Evolutionary conservation across 2,329 filamentous ascomycete genomes (phyloP), one percentile per base, ranked within the genome.

Genomic region (Hymenoscyphus albidus): DNA sequence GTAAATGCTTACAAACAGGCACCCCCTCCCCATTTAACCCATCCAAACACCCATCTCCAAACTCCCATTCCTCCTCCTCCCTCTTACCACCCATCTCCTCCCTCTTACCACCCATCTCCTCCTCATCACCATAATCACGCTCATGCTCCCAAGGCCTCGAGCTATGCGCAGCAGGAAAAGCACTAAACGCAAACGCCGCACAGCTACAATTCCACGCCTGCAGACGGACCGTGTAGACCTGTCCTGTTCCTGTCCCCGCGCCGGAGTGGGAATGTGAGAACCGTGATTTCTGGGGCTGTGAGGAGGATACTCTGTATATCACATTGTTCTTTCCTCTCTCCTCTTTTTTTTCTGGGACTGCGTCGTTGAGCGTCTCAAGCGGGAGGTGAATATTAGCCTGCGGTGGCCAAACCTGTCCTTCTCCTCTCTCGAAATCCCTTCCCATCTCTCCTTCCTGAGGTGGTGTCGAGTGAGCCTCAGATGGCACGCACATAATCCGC

Each of bases 181-280:
- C 85, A 22, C 88, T 81, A 67, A 96, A 88, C 0, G 89, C 83
- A 76, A 98, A 98, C 1, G 87, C 88, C 3, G 93, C 89, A 79
- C 95, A 99, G 0, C 87, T 91, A 77, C 95, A 99, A 76, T 90
- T 93, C 95, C 95, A 98, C 1, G 89, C 86, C 0, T 76, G 71
- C 1, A 93, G 82, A 10, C 88, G 85, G 16, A 98, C 90, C 70
- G 91, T 81, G 77, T 97, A 96, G 60, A 74, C 73, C 44, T 58
- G 65, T 39, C 55, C 55, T 5, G 55, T 40, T 9, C 48, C 38
- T 2, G 39, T 22, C 7, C 58, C 27, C 27, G 27, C 27, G 27
- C 27, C 27, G 3, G 27, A 27, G 27, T 27, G 70, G 67, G 72
- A 70, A 70, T 72, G 71, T 72, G 70, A 67, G 77, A 71, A 70